A percentile compares a stretch with the other conserved stretches of the same genome.
Evolutionary conservation across 306 rosid genomes (phyloP).

Genomic region (Alnus glutinosa): DNA sequence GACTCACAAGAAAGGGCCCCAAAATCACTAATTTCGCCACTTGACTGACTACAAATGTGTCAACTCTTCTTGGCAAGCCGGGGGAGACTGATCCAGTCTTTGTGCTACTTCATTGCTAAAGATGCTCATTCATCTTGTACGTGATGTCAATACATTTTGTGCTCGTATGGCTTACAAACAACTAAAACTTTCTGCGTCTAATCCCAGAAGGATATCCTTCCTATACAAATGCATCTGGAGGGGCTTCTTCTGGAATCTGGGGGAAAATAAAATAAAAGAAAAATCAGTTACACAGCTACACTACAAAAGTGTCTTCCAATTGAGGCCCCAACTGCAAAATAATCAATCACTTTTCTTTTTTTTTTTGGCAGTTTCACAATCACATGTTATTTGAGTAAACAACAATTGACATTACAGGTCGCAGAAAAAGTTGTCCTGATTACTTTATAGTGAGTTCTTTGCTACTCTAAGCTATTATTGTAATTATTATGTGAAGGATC

Average conservation of each 20-base stretch:
- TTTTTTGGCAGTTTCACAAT: not conserved
- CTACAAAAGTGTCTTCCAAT: not conserved
- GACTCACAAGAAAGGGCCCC: not conserved
- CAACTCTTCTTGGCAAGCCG: not conserved
- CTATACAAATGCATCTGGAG: conserved; percentile 49
- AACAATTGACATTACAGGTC: not conserved
- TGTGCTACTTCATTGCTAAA: not conserved
- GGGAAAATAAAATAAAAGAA: not conserved
- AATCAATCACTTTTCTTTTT: not conserved
- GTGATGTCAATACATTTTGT: not conserved
- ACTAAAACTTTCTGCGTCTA: not conserved
- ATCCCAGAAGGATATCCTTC: conserved; percentile 16
- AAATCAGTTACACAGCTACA: not conserved
- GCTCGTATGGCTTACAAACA: not conserved
- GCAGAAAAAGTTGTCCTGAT: not conserved
- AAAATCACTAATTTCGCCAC: not conserved
- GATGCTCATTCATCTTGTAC: not conserved
- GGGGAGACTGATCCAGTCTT: not conserved
- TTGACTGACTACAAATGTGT: not conserved
- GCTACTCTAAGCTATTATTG: not conserved
- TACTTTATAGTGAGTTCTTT: not conserved
- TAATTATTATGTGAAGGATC: not conserved
- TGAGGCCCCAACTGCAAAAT: not conserved
- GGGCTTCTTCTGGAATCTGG: conserved; percentile 75
- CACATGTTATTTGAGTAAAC: not conserved